These are phyloP conservation scores for Panaeolus cyanescens DNA, from an alignment of 768 basidiomycete species.

Conservation along the genomic window DNA sequence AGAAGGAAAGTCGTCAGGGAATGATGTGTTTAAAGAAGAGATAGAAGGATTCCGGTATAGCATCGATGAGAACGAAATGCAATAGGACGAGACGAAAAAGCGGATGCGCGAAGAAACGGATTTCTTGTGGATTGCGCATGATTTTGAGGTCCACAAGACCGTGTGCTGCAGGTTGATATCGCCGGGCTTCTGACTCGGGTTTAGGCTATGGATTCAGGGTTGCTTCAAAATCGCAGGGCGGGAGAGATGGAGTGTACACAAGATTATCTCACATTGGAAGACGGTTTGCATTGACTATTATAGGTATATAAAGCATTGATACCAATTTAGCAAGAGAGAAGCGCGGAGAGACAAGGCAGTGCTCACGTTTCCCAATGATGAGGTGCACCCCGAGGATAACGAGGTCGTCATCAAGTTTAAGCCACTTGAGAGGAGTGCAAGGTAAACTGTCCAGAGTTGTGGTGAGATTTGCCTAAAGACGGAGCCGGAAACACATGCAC, in stretches of 20 bases:
- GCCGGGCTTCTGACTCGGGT: slow-evolving; percentile 9
- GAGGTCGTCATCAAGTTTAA: slow-evolving; percentile 40
- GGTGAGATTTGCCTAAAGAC: neutral
- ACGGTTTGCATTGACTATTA: slow-evolving; percentile 46
- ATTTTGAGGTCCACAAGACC: slow-evolving; percentile 7
- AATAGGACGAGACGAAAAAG: neutral
- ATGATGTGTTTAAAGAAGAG: neutral
- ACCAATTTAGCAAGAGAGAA: neutral
- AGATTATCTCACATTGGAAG: slow-evolving; percentile 22
- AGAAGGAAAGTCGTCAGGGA: neutral
- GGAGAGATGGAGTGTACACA: neutral
- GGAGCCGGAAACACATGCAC: slow-evolving; percentile 29
- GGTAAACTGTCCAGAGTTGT: neutral
- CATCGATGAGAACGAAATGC: neutral
- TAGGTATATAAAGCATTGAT: neutral
- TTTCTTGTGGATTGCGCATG: slow-evolving; percentile 4
- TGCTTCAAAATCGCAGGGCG: too few species aligned
- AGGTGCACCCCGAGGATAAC: slow-evolving; percentile 50
- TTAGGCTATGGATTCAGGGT: slow-evolving; percentile 7
- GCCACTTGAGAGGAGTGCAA: slow-evolving; percentile 35
- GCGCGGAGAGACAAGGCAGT: neutral
- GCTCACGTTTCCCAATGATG: slow-evolving; percentile 44
- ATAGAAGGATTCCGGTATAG: neutral
- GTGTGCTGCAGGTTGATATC: neutral
- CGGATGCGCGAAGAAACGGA: slow-evolving; percentile 5